These are phyloP conservation scores for Arabidopsis hybrid DNA, from an alignment of 441 rosid genomes.

Conservation along the genomic window DNA sequence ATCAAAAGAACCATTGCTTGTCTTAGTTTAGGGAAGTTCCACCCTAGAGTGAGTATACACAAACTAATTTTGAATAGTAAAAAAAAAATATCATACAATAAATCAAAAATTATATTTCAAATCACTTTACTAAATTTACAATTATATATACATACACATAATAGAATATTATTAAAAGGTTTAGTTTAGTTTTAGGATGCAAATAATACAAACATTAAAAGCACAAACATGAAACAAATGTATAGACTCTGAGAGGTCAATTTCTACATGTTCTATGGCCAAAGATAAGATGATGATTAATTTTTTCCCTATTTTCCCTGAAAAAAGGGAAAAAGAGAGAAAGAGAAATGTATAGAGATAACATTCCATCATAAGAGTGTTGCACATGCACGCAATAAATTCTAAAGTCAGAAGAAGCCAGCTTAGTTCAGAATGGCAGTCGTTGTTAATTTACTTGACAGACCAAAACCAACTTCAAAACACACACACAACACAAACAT, in stretches of 20 bases:
- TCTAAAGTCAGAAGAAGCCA: conserved; percentile 29
- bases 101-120: neutral
- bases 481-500: conserved; percentile 45
- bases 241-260: conserved; percentile 7
- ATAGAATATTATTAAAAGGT: neutral
- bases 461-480: conserved; percentile 34
- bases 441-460: conserved; percentile 30
- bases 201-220: conserved; percentile 1
- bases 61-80: no score
- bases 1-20: neutral
- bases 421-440: conserved; percentile 38
- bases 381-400: conserved; percentile 45
- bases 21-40: neutral
- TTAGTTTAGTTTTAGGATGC: neutral
- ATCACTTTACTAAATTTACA: neutral
- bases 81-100: neutral
- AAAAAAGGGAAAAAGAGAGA: neutral
- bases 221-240: conserved; percentile 21
- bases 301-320: neutral
- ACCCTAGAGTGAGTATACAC: no score
- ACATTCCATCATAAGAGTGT: conserved; percentile 23
- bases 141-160: neutral
- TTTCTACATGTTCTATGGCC: conserved; percentile 12
- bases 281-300: conserved; percentile 20
- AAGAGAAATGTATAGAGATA: conserved; percentile 5